phyloP scores from a whole-genome alignment of 2,329 filamentous ascomycete species.

The Mariannaea elegans region DNA sequence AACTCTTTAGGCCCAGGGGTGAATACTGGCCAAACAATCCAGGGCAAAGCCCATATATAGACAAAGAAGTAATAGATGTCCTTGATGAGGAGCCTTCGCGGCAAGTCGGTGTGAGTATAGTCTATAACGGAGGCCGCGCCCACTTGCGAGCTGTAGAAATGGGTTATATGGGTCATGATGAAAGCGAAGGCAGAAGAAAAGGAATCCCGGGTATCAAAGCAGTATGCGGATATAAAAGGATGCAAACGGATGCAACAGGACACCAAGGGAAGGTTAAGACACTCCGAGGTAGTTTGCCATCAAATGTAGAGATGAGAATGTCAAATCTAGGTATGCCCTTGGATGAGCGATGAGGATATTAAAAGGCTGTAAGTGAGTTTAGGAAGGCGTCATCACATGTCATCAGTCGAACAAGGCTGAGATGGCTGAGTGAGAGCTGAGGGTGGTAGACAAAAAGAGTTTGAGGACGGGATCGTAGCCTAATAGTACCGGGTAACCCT shows the following conservation, averaged over 20 bases:
- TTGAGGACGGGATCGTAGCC: neutral
- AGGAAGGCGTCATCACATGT: slow-evolving; percentile 5
- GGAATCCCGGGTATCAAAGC: neutral
- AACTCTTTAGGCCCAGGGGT: slow-evolving; percentile 62
- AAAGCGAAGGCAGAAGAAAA: neutral
- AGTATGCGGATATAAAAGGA: neutral
- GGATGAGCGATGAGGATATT: neutral
- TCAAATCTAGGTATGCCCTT: no score
- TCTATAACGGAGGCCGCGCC: slow-evolving; percentile 66
- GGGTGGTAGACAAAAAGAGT: neutral
- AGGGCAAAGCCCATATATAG: slow-evolving; percentile 65
- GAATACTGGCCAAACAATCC: slow-evolving; percentile 66
- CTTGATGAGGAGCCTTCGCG: slow-evolving; percentile 58
- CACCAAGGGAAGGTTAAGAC: neutral
- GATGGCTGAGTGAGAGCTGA: slow-evolving; percentile 12
- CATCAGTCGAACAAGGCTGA: neutral
- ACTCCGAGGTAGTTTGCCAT: neutral
- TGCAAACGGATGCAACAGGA: neutral
- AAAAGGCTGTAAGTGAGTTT: neutral
- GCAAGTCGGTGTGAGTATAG: slow-evolving; percentile 68
- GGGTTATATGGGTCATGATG: slow-evolving; percentile 48
- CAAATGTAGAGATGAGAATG: no score
- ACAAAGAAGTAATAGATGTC: slow-evolving; percentile 66
- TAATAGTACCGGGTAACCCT: neutral
- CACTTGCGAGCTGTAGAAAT: slow-evolving; percentile 67